Conservation (phyloP, 768 basidiomycete species). For the Psilocybe cyanescens region DNA sequence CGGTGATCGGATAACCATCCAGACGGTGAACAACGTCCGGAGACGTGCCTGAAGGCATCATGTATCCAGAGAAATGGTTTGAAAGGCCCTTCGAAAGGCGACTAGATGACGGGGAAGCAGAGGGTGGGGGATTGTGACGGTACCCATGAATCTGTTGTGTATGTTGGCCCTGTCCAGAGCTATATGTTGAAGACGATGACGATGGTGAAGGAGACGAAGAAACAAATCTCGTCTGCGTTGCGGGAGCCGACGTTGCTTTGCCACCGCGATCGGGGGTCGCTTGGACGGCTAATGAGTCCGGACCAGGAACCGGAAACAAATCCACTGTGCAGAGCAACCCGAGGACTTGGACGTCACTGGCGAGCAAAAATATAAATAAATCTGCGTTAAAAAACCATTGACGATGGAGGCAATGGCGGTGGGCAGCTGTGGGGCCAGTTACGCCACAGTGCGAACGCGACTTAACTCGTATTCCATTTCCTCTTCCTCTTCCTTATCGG, state of each 20-base stretch:
- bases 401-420: not conserved
- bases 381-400: not conserved
- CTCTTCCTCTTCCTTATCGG: conserved; percentile 40
- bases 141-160: not conserved
- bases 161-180: not conserved
- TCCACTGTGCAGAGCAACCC: conserved; percentile 81
- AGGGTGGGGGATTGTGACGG: not conserved
- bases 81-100: conserved; percentile 9
- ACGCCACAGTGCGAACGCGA: not conserved
- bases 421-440: not conserved
- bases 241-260: conserved; percentile 18
- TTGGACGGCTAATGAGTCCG: conserved; percentile 10
- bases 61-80: conserved; percentile 19
- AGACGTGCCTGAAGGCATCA: conserved; percentile 16
- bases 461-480: conserved; percentile 57
- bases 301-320: conserved; percentile 62
- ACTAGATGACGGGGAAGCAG: not conserved
- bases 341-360: conserved; percentile 61
- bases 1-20: conserved; percentile 44
- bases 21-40: conserved; percentile 47
- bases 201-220: conserved; percentile 7
- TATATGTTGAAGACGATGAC: not conserved
- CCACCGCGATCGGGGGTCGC: not conserved
- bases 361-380: conserved; percentile 1
- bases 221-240: conserved; percentile 17